Base-by-base conservation (phyloP, 2,329 filamentous ascomycete genomes). In the Microcyclospora pomicola region DNA sequence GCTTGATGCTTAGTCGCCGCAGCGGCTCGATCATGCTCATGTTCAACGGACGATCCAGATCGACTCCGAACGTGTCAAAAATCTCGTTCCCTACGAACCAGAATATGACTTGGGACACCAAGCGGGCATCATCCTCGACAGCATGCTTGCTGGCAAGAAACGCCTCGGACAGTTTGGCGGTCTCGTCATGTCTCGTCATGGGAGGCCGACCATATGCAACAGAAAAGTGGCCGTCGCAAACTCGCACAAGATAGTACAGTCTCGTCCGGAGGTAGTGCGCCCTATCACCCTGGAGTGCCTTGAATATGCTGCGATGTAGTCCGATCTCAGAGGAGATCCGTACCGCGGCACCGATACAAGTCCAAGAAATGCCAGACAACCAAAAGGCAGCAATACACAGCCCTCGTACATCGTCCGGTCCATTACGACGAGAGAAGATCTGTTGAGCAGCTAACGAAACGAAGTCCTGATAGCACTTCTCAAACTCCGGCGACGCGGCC, bases 141-240 rank as follows among this genome's bases (percentile, higher is more conserved):
- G 54, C 51, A 38, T 54, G 50, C 36, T 55, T 46, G 14, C 45
- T 51, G 13, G 57, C 43, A 13, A 62, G 46, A 35, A 62, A 60
- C 12, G 46, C 43, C 24, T 51, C 41, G 7, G 50, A 46, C 9
- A 45, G 48, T 37, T 48, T 48, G 19, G 61, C 51, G 2, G 56
- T 42, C 28, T 53, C 46, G 35, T 54, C 53, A 30, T 59, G 52
- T 29, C 53, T 44, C 19, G 58, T 60, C 47, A 62, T 51, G 5
- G 59, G 59, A 6, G 59, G 59, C 32, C 59, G 44, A 6, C 59
- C 58, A 31, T 58, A 60, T 6, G 51, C 49, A 9, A 62, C 50
- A 14, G 51, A 57, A 44, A 54, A 60, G 33, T 63, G 60, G 41
- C 62, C 60, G 41, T 63, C 60, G 40, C 59, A 61, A 4, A 62